Evolutionary conservation across 345 rosid species (phyloP).

Genomic region (Eucalyptus rudis): DNA sequence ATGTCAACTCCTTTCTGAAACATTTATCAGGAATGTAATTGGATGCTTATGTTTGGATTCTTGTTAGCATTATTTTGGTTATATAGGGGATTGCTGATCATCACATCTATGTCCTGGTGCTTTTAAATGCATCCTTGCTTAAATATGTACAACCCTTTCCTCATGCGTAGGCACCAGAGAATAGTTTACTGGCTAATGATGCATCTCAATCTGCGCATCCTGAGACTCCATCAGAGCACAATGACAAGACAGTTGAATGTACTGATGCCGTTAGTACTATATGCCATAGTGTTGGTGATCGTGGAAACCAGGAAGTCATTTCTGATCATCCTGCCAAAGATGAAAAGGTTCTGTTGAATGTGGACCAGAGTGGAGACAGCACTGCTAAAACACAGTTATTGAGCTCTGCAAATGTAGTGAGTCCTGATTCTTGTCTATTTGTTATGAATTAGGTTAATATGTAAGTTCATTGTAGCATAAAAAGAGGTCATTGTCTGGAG

Average conservation of each 20-base stretch:
- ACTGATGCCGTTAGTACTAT: not conserved
- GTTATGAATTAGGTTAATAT: not conserved
- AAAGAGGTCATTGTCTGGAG: not conserved
- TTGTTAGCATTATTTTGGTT: not conserved
- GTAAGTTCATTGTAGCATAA: not conserved
- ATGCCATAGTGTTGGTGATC: not conserved
- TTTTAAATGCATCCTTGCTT: not conserved
- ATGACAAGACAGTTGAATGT: not conserved
- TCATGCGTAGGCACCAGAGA: constrained; percentile 18
- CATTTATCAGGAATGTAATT: not conserved
- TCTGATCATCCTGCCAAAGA: not conserved
- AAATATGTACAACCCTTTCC: not conserved
- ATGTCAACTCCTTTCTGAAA: not conserved
- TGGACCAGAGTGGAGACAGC: not conserved
- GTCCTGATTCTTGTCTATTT: not conserved
- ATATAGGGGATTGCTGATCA: not conserved
- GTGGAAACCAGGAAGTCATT: not conserved
- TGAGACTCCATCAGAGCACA: not conserved
- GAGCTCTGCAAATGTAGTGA: constrained; percentile 24
- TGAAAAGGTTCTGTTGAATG: not conserved
- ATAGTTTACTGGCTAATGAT: constrained; percentile 13
- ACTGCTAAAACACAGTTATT: not conserved
- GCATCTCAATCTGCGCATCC: constrained; percentile 1
- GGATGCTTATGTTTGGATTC: not conserved
- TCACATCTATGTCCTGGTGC: not conserved